phyloP scores from a whole-genome alignment of 129 eudicot genomes.

The Ambrosia artemisiifolia region DNA sequence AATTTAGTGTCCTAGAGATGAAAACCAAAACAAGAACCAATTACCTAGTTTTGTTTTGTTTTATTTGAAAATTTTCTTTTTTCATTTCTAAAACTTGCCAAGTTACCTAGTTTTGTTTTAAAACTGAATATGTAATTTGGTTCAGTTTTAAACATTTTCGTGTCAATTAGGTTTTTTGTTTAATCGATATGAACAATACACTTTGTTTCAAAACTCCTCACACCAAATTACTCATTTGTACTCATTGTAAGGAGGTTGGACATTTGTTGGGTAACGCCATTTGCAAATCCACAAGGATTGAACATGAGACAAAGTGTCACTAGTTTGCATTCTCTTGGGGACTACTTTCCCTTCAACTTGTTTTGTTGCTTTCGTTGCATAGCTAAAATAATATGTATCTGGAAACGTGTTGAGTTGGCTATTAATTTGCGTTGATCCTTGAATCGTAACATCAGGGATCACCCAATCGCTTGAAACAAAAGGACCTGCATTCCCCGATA shows the following conservation, averaged over 20 bases:
- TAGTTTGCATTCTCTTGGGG: constrained; percentile 56
- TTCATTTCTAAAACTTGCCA: too few relatives aligned
- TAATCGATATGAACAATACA: neutral
- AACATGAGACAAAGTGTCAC: constrained; percentile 49
- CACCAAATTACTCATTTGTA: constrained; percentile 40
- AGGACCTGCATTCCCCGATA: constrained; percentile 63
- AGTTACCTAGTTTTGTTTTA: too few relatives aligned
- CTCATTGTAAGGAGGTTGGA: constrained; percentile 61
- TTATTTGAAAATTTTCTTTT: too few relatives aligned
- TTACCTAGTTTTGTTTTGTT: too few relatives aligned
- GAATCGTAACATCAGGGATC: constrained; percentile 68
- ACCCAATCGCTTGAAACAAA: constrained; percentile 85
- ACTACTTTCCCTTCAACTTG: constrained; percentile 47
- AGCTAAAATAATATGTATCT: constrained; percentile 75
- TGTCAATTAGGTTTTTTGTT: too few relatives aligned
- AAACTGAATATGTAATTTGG: too few relatives aligned
- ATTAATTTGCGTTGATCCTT: constrained; percentile 66
- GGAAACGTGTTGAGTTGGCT: constrained; percentile 57
- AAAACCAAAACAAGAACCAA: too few relatives aligned
- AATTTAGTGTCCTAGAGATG: too few relatives aligned
- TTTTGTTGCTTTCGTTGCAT: constrained; percentile 64
- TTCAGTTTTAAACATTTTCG: too few relatives aligned
- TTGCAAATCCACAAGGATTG: constrained; percentile 59
- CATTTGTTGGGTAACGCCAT: constrained; percentile 66
- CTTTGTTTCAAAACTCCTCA: neutral